Evolutionary conservation across 2,329 filamentous ascomycete species (phyloP).

Genomic region (Plectosphaerella plurivora): DNA sequence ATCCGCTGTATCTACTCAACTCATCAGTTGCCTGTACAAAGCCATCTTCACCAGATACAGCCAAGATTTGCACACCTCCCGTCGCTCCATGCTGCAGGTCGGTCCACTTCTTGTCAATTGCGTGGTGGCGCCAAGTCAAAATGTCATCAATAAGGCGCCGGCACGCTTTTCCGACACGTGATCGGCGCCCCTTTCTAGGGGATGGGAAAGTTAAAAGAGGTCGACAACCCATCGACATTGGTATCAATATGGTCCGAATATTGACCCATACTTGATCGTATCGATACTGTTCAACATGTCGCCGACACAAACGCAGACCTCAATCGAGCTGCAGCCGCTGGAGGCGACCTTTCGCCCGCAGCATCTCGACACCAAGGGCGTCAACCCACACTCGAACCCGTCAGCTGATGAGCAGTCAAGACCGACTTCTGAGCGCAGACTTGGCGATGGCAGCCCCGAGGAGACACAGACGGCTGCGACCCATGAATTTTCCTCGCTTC

Average conservation of each 20-base stretch:
- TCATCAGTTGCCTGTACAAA: not conserved
- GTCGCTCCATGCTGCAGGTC: too few relatives aligned
- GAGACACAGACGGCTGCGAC: not conserved
- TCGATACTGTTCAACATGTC: not conserved
- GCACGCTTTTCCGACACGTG: too few relatives aligned
- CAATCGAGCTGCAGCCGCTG: not conserved
- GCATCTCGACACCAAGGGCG: not conserved
- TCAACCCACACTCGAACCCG: not conserved
- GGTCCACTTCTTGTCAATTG: too few relatives aligned
- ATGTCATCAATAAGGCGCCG: too few relatives aligned
- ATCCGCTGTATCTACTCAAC: not conserved
- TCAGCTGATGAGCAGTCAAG: not conserved
- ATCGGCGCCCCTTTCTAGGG: too few relatives aligned
- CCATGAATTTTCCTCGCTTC: slow-evolving; percentile 18
- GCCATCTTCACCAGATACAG: too few relatives aligned
- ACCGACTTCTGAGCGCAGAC: not conserved
- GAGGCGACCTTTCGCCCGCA: not conserved
- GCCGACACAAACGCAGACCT: not conserved
- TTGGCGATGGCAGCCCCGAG: not conserved
- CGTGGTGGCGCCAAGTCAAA: too few relatives aligned
- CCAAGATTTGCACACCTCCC: too few relatives aligned
- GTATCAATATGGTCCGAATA: too few relatives aligned
- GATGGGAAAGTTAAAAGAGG: too few relatives aligned
- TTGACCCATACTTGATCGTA: too few relatives aligned
- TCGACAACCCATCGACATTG: too few relatives aligned